Percentiles rank a stretch among this genome's conserved stretches.
These are phyloP conservation scores for Trichoderma asperelloides DNA, from an alignment of 495 filamentous ascomycete genomes.

Conservation along the genomic window DNA sequence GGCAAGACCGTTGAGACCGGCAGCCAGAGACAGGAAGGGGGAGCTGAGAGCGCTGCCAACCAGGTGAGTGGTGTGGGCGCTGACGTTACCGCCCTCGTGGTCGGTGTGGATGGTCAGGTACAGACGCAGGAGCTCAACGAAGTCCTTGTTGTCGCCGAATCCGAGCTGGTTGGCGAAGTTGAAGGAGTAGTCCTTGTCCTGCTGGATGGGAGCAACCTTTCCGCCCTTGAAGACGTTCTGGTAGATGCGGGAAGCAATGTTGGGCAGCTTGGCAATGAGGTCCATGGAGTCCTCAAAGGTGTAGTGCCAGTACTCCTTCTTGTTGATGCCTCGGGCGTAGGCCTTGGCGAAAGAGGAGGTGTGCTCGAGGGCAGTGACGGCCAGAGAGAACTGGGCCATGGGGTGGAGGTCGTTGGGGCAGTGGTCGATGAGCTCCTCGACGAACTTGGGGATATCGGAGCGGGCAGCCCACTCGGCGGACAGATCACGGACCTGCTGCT, in stretches of 20 bases:
- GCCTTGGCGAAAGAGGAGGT: constrained; percentile 96
- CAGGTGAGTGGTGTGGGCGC: constrained; percentile 95
- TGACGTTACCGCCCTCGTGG: constrained; percentile 98
- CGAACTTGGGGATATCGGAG: constrained; percentile 88
- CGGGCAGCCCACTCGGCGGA: constrained; percentile 98
- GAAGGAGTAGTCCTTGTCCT: constrained; percentile 97
- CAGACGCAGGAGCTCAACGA: constrained; percentile 93
- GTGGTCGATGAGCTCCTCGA: constrained; percentile 98
- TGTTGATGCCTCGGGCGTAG: constrained; percentile 96
- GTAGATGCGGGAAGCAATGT: constrained; percentile 96
- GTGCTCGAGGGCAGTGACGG: constrained; percentile 95
- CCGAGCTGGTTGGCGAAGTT: constrained; percentile 99
- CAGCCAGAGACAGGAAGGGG: constrained; percentile 89
- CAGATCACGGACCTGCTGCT: constrained; percentile 94
- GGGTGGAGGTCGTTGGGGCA: constrained; percentile 97
- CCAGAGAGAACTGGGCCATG: constrained; percentile 98
- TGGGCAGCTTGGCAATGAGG: constrained; percentile 97
- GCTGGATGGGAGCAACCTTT: constrained; percentile 89
- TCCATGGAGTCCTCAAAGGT: constrained; percentile 99
- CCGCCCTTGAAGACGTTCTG: constrained; percentile 99
- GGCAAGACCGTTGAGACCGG: constrained; percentile 94
- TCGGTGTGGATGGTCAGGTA: constrained; percentile 99
- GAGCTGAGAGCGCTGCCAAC: constrained; percentile 96
- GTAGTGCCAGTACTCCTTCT: constrained; percentile 98
- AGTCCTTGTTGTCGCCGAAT: constrained; percentile 90